Percentiles rank a stretch among this genome's conserved stretches.
Evolutionary conservation across 257 asterid species (phyloP).

Genomic region (Jaltomata sinuosa): DNA sequence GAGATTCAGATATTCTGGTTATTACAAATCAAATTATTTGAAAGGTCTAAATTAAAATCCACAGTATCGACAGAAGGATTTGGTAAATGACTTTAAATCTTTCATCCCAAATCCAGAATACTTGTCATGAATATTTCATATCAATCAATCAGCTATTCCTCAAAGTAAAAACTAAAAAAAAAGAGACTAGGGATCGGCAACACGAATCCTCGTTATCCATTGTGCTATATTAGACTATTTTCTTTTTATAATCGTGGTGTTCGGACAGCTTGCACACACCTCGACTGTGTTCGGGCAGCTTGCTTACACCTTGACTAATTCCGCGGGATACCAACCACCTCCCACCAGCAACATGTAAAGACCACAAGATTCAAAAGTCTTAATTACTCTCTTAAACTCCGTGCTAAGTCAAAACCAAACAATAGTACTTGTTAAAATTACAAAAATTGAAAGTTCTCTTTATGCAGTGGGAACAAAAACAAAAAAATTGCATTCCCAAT

Average conservation of each 20-base stretch:
- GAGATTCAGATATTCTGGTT: not conserved
- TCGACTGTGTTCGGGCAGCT: not conserved
- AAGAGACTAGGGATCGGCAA: not conserved
- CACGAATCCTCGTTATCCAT: not conserved
- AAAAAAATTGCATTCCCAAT: too few species aligned
- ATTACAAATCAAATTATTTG: not conserved
- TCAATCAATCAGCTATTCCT: not conserved
- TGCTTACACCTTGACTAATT: not conserved
- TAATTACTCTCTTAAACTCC: too few species aligned
- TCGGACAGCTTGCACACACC: not conserved
- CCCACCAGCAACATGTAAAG: too few species aligned
- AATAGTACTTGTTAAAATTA: too few species aligned
- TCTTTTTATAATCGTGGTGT: not conserved
- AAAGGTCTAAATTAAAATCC: not conserved
- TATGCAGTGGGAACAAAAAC: too few species aligned
- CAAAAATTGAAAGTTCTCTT: too few species aligned
- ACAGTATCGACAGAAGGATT: not conserved
- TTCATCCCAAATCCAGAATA: not conserved
- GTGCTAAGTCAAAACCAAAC: too few species aligned
- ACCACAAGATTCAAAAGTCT: too few species aligned
- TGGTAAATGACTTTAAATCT: not conserved
- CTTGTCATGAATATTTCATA: not conserved
- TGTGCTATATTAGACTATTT: not conserved
- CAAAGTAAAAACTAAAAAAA: not conserved
- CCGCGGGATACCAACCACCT: not conserved